phyloP scores from a whole-genome alignment of 306 rosid genomes.

The Senna siamea region DNA sequence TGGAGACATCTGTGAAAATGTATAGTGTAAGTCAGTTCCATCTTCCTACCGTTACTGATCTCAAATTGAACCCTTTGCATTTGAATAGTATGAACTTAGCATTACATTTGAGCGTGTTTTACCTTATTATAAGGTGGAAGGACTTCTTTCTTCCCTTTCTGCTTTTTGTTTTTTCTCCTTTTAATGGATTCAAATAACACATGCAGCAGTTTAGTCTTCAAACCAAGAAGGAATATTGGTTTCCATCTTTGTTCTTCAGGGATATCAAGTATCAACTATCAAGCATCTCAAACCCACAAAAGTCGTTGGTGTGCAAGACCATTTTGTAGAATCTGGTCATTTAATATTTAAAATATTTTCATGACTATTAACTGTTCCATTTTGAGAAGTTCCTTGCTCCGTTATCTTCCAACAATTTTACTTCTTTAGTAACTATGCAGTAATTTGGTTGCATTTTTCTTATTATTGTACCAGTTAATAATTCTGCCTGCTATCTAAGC shows the following conservation, averaged over 20 bases:
- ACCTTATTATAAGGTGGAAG: neutral
- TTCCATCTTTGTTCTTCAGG: neutral
- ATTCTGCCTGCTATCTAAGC: neutral
- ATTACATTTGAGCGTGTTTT: conserved; percentile 9
- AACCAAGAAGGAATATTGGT: conserved; percentile 8
- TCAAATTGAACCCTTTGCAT: conserved; percentile 3
- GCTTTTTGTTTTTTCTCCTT: neutral
- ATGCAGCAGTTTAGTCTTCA: neutral
- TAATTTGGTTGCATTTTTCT: conserved; percentile 2
- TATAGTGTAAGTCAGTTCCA: neutral
- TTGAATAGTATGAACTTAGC: neutral
- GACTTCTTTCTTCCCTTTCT: neutral
- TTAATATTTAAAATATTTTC: neutral
- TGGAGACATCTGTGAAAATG: neutral
- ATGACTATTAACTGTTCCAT: neutral
- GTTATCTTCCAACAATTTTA: neutral
- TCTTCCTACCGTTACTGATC: neutral
- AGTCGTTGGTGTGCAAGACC: neutral
- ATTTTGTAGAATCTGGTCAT: neutral
- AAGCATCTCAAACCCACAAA: neutral
- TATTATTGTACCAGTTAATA: neutral
- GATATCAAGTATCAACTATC: too few species aligned
- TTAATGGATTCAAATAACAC: neutral
- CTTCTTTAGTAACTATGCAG: neutral
- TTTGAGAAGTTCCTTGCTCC: neutral